Base-by-base conservation (phyloP, 257 asterid genomes). In the Penstemon newberryi region DNA sequence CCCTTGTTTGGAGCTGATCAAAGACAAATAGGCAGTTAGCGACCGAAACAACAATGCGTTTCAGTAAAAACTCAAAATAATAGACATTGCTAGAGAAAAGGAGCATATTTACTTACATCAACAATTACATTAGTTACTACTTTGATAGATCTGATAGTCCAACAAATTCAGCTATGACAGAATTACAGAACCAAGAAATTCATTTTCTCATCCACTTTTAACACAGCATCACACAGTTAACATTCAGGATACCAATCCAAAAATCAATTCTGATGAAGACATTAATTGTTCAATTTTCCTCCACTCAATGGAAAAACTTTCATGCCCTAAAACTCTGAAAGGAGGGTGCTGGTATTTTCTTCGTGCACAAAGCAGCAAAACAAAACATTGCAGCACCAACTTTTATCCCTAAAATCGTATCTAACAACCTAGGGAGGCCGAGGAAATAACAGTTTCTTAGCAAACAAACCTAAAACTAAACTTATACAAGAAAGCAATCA, bases 1-100 rank as follows among this genome's bases (percentile, higher is more conserved):
- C 13, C 18, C 63, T 58, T 58, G 63, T 58, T 58, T 5, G 63
- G 63, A 15, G 70, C 78, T 78, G 81, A 40, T 44, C 58, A 39
- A 18, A 63, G 33, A 53, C 38, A 53, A 12, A 53, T 53, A 53
- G 6, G 38, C 33, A 53, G 15, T 53, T 19, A 53, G 58, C 37
- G 18, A 2, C 7, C n/a, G 13, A 52, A 15, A 12, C 57, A 52
- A 3, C 33, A 52, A 0, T 52, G 33, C 13, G 4, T 12, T 12
- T 46, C 52, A 6, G 10, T 25, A 25, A 25, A 25, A 25, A 25
- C 33, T 25, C 33, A 25, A 2, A 25, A 25, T 25, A 25, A 1
- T 25, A 25, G 33, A 25, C 2, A 25, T 25, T 25, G 33, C 33
- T 25, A 25, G 33, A 25, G 33, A 25, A 25, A 25, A 25, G 33